Base-by-base conservation (phyloP, 495 filamentous ascomycete species). In the Geoglossum glabrum region DNA sequence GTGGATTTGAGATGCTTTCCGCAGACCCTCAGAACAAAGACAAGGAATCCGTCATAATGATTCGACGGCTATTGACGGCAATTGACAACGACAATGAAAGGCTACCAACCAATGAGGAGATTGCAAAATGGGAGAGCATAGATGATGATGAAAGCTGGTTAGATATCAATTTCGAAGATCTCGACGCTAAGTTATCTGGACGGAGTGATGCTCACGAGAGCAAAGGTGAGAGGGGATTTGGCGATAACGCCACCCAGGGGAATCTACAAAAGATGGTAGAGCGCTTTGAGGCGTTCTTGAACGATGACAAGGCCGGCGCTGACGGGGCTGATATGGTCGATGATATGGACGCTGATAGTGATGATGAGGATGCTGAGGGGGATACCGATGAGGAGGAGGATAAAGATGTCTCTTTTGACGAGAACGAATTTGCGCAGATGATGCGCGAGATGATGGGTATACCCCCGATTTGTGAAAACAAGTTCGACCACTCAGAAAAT, bases 371-470 rank as follows among this genome's bases (percentile, higher is more conserved):
- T 19, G 80, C 79, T 11, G 62, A 59, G 7, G 60, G 54, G n/a
- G 66, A 60, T 8, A 64, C 59, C 0, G 59, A 74, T 64, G 74
- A 77, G 25, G 80, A 78, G 23, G 83, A 92, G 63, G 86, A 92
- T 61, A 82, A 81, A 60, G 83, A 85, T 55, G 78, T 84, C 1
- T 81, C 79, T 34, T 88, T 93, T 61, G 80, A 95, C 63, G 89
- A 95, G 69, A 80, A 82, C 27, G 84, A 89, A 60, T 95, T 95
- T 63, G 72, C 82, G 19, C 73, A 64, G 52, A 86, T 94, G 82
- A 95, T 97, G 87, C 80, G 82, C 56, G 88, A 94, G 66, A 95
- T 95, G 86, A 92, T 92, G 86, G 86, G 86, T 11, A 73, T 93
- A 68, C 83, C 86, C 23, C 58, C 54, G 3, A 38, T 9, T 36